Base-by-base conservation (phyloP, 2,329 filamentous ascomycete species). In the Colletotrichum tanaceti region DNA sequence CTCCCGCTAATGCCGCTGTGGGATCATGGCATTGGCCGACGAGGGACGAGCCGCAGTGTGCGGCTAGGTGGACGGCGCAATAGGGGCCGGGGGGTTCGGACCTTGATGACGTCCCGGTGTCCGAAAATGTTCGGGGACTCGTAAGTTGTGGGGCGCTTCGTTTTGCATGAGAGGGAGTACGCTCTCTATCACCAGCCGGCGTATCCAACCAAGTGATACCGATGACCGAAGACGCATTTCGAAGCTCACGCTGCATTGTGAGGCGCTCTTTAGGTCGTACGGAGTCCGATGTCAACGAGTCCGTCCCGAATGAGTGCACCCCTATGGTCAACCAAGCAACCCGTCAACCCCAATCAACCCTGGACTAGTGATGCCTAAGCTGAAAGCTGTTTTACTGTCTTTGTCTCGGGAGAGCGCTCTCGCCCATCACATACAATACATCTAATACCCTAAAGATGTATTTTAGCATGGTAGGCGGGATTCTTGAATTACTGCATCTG, bases 1-100 rank as follows among this genome's bases (percentile, higher is more conserved):
- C 65, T 68, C 54, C 65, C 65, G 61, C 65, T 65, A 60, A 59
- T 60, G 65, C 65, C 65, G 54, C 54, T 68, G 43, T 68, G 61
- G 61, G 65, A 68, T 65, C 65, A 65, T 68, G 61, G 44, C 65
- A 49, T n/a, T 57, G 41, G 57, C 57, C 43, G 55, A 61, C 10
- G 61, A 38, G 53, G 60, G 65, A 41, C 46, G 14, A 46, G 38
- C 43, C 18, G 46, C 9, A 7, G 62, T 43, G 47, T 38, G 16
- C 28, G 50, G n/a, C 13, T 20, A 49, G 28, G 28, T 14, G 38
- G 28, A 67, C 58, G 64, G 43, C 28, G 58, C 50, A 62, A 60
- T 62, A 49, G 53, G 32, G 32, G 32, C 32, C 58, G 58, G 63
- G 58, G 58, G 50, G 32, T 46, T 58, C 44, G 44, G 64, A 39